Base-by-base conservation (phyloP, 768 basidiomycete species). In the Thelephora ganbajun region DNA sequence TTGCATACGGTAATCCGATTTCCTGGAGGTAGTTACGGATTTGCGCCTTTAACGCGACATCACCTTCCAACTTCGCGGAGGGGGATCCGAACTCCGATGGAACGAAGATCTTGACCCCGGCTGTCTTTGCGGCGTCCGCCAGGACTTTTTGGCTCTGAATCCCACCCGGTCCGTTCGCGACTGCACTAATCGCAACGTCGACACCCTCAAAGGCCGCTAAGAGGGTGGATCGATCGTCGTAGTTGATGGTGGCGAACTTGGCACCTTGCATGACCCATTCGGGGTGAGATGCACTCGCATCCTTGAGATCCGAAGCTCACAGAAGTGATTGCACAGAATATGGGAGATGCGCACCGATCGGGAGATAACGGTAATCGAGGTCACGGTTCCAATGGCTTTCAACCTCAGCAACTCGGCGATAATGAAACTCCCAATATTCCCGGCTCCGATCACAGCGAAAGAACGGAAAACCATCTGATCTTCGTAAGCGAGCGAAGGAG, bases 71-170 rank as follows among this genome's bases (percentile, higher is more conserved):
- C 2, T 51, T 52, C 6, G 50, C 50, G 5, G 56, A 53, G 2
- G 49, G 26, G 13, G 44, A 51, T 3, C 61, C 61, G 26, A 61
- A 63, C 48, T 63, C 62, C 41, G 56, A 54, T 6, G 63, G 63
- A 6, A 60, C 51, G 46, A 64, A 64, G 13, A 64, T 52, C 46
- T 57, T 51, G 20, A 61, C 63, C 18, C 61, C 57, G 0, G 51
- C 61, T 33, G 46, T 46, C 50, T 58, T 61, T 1, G 55, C 53
- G 0, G 56, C 60, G 0, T 51, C 35, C 1, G 55, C 54, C 9
- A 61, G 49, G 1, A 22, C 18, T 3, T 11, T 22, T 49, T 61
- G 61, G 26, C 26, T 30, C 14, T 36, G 47, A 11, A 12, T 49
- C 20, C 22, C 33, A 11, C 41, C n/a, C 16, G 44, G 41, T 2